phyloP scores from a whole-genome alignment of 1,139 yeast genomes.

The Ashbya aceris region DNA sequence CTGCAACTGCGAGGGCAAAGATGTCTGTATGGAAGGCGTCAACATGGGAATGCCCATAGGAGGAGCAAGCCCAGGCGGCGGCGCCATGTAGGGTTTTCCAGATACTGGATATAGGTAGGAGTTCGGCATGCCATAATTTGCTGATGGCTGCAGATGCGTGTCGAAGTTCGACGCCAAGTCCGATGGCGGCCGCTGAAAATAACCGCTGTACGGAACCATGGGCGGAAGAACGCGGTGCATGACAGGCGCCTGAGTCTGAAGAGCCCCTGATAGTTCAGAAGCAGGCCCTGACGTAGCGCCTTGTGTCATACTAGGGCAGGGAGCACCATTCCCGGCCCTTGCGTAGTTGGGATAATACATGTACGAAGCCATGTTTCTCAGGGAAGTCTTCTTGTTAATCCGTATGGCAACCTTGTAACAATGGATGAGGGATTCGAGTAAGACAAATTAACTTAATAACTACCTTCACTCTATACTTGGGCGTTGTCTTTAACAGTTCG shows the following conservation, averaged over 20 bases:
- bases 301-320: no score
- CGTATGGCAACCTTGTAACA: neutral
- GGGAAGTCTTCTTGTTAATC: neutral
- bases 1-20: conserved; percentile 8
- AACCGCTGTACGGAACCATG: no score
- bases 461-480: conserved; percentile 18
- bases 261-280: neutral
- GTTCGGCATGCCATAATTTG: no score
- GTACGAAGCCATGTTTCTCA: conserved; percentile 15
- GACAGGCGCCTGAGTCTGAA: neutral
- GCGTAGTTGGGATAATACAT: conserved; percentile 19
- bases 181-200: no score
- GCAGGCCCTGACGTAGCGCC: no score
- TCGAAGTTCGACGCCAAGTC: no score
- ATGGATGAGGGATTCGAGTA: conserved; percentile 9
- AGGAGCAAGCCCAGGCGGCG: conserved; percentile 13
- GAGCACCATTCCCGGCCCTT: conserved; percentile 7
- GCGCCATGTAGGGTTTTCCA: conserved; percentile 1
- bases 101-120: no score
- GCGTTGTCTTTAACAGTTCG: neutral
- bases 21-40: conserved; percentile 10
- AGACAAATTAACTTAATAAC: conserved; percentile 29
- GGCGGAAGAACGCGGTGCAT: no score
- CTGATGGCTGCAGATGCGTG: neutral
- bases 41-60: conserved; percentile 15